phyloP scores from a whole-genome alignment of 345 rosid species.

The Pseudoturritis turrita region DNA sequence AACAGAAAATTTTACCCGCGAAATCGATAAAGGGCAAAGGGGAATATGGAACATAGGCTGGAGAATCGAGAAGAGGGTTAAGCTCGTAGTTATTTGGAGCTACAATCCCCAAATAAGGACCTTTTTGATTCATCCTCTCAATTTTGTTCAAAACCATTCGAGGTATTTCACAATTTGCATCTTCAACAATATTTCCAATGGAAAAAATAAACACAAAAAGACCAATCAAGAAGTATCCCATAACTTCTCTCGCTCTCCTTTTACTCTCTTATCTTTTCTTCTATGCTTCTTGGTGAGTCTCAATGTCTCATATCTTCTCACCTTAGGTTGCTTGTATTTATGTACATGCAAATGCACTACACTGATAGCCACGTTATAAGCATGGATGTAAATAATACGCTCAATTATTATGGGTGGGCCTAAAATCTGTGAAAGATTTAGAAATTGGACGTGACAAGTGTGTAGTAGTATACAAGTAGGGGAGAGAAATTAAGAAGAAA shows the following conservation, averaged over 20 bases:
- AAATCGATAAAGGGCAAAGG: conserved; percentile 48
- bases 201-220: conserved; percentile 23
- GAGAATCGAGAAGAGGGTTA: conserved; percentile 64
- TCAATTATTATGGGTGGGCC: neutral
- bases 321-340: neutral
- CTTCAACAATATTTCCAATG: conserved; percentile 12
- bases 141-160: conserved; percentile 21
- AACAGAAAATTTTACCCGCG: conserved; percentile 34
- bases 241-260: neutral
- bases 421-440: neutral
- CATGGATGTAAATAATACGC: neutral
- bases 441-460: too few relatives aligned
- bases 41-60: conserved; percentile 38
- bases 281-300: neutral
- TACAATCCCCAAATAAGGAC: conserved; percentile 62
- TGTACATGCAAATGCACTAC: neutral
- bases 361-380: neutral
- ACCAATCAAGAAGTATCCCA: conserved; percentile 11
- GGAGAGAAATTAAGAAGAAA: too few relatives aligned
- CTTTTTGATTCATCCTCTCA: conserved; percentile 34
- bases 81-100: conserved; percentile 76
- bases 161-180: conserved; percentile 35
- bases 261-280: neutral
- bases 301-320: neutral
- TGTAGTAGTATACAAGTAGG: too few relatives aligned